Conservation (phyloP, 768 basidiomycete genomes). For the Suillus cothurnatus region DNA sequence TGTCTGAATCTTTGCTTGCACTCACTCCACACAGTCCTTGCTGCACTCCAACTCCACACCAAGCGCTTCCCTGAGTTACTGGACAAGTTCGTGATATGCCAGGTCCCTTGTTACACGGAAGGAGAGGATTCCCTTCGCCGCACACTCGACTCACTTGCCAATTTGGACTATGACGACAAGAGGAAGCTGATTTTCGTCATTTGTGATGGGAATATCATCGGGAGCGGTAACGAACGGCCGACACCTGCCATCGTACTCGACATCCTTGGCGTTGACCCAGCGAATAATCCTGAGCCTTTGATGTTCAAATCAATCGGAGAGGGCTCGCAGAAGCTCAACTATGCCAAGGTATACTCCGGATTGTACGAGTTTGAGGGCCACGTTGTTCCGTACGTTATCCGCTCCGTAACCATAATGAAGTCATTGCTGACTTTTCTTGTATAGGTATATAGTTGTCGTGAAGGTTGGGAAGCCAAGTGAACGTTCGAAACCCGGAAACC, state of each 20-base stretch:
- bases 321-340: conserved; percentile 67
- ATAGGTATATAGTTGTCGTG: conserved; percentile 60
- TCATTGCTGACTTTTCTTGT: conserved; percentile 5
- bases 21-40: conserved; percentile 47
- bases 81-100: conserved; percentile 71
- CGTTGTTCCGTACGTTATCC: conserved; percentile 56
- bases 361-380: conserved; percentile 73
- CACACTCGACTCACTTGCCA: conserved; percentile 70
- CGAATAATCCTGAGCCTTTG: conserved; percentile 63
- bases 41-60: conserved; percentile 60
- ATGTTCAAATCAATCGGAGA: conserved; percentile 72
- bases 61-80: conserved; percentile 66
- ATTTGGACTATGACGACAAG: conserved; percentile 70
- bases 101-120: conserved; percentile 73
- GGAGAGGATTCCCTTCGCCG: conserved; percentile 68
- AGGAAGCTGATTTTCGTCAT: conserved; percentile 67
- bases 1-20: not conserved
- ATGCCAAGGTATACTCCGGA: conserved; percentile 71
- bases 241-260: conserved; percentile 70
- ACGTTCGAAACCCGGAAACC: conserved; percentile 64
- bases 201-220: conserved; percentile 74
- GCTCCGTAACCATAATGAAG: not conserved
- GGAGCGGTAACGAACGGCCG: conserved; percentile 65
- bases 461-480: conserved; percentile 72
- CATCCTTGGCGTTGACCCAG: conserved; percentile 66